phyloP scores from a whole-genome alignment of 108 stramenopile genomes.

The Aurantiochytrium sp. region DNA sequence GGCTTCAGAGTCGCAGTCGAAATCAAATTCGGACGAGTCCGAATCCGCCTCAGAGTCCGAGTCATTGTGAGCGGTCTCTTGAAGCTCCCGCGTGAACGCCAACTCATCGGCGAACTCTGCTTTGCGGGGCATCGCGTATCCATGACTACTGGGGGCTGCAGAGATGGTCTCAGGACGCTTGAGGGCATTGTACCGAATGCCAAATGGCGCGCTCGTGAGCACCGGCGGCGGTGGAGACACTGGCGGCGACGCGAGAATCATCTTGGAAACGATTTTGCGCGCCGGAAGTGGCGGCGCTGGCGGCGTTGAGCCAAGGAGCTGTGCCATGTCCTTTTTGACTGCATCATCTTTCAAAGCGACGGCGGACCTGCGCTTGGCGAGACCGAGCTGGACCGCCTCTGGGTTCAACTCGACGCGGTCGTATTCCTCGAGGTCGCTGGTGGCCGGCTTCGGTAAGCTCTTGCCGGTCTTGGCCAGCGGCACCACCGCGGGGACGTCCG shows the following conservation, averaged over 20 bases:
- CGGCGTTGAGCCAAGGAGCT: no score
- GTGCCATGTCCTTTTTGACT: no score
- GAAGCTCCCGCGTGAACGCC: not conserved
- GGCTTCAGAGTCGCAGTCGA: not conserved
- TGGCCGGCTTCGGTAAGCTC: no score
- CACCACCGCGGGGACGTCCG: no score
- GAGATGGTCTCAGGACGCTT: not conserved
- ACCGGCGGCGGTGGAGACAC: no score
- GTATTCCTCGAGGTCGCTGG: not conserved
- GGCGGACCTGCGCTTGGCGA: not conserved
- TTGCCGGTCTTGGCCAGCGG: not conserved
- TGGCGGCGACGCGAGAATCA: no score
- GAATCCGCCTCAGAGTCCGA: not conserved
- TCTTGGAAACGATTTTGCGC: no score
- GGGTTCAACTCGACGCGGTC: not conserved
- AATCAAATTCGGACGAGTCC: not conserved
- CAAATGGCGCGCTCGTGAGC: not conserved
- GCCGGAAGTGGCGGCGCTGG: no score
- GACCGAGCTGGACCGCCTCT: not conserved
- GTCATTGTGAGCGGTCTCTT: not conserved
- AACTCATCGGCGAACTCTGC: not conserved
- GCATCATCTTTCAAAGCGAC: not conserved
- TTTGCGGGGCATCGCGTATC: not conserved
- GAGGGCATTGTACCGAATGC: not conserved
- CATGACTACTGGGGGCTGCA: not conserved